Evolutionary conservation across 2,329 filamentous ascomycete species (phyloP), one percentile per base, ranked within the genome.

Genomic region (Verticillium dahliae): DNA sequence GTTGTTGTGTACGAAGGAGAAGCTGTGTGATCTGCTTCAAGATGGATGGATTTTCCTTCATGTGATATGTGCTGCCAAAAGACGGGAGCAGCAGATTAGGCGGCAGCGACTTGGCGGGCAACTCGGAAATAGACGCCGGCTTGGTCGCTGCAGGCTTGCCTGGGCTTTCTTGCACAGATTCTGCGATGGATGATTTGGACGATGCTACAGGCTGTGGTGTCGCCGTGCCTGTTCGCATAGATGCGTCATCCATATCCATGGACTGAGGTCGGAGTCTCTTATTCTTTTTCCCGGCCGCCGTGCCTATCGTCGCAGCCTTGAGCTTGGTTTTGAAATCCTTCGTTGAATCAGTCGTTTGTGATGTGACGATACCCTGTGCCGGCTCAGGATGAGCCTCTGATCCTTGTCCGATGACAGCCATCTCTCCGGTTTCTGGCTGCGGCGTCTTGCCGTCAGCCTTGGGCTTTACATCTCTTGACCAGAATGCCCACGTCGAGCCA

Each of bases 401-500:
- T 57, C 81, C 72, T 71, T 87, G 77, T 38, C 84, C 78, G 64
- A 84, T 78, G 58, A 88, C 79, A 4, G 85, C 86, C 56, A 88
- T 75, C 68, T 82, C 78, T 31, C 78, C 85, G 66, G 72, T 69
- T 68, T 80, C 83, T 39, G 69, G 76, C 2, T 64, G 61, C 2
- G 69, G 38, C 11, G 69, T 60, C 57, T 75, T 76, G 0, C 68
- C 70, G 3, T 68, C 68, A 10, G 72, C 66, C 50, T 74, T 77
- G 7, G 76, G 71, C 1, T 73, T 67, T 1, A 79, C 73, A 66
- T 88, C 86, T 56, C 81, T 84, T 14, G 88, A 91, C 90, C 90
- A 94, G 66, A 94, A 93, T 0, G 88, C 90, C 90, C 90, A 94
- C 0, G 88, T 90, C 0, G 90, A 89, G 13, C 84, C 84, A 18